Base-by-base conservation (phyloP, 2,329 filamentous ascomycete genomes). In the Fusarium scirpi region DNA sequence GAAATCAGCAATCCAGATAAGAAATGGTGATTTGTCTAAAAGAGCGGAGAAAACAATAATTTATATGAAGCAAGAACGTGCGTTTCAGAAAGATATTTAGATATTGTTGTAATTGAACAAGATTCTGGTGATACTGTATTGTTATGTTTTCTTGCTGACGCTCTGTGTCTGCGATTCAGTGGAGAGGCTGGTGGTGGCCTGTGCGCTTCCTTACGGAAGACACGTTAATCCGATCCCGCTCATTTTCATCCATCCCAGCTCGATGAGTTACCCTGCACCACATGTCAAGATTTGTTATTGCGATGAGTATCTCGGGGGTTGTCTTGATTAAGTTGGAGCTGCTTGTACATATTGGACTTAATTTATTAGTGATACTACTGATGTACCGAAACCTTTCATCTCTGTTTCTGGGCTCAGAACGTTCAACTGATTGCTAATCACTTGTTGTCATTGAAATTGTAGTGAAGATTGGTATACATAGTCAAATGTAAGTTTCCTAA, bases 11-110 rank as follows among this genome's bases (percentile, higher is more conserved):
- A 18, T 44, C 22, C 15, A 49, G 22, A 44, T 18, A 11, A 25
- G 15, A 44, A 16, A 25, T 11, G 8, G 18, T 38, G 5, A 5
- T 7, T n/a, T 4, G 1, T 6, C 18, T 38, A 7, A 6, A 38
- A n/a, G 6, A 2, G 18, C 3, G 18, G 0, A n/a, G 1, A 4
- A 38, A n/a, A 12, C 34, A 12, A 6, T 38, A n/a, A 3, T 12
- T 7, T n/a, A 38, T 38, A 7, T 12, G 3, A 4, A 7, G 5
- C 1, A n/a, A 11, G 6, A 12, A 6, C 1, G 3, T 2, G 0
- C 18, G 6, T 7, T 38, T 12, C 6, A 38, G 10, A 1, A 4
- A 38, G 6, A 12, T n/a, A 4, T 3, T 12, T 7, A n/a, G 6
- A 38, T 38, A n/a, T 12, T 1, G 10, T n/a, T 38, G 2, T n/a